A percentile compares a stretch with the other conserved stretches of the same genome.
phyloP scores from a whole-genome alignment of 768 basidiomycete species.

The Kwoniella botswanensis region DNA sequence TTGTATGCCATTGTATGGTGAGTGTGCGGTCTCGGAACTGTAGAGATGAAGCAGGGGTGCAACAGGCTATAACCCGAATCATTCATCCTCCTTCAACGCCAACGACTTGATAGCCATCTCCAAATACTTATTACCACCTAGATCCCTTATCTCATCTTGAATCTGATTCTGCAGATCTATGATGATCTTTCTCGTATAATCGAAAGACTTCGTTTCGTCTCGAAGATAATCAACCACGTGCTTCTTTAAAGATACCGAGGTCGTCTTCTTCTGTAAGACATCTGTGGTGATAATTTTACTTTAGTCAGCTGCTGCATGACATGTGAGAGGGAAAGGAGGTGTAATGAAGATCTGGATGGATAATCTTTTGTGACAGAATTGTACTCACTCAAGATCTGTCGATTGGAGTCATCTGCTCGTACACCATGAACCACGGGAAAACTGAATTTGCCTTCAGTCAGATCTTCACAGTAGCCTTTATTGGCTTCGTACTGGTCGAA shows the following conservation, averaged over 20 bases:
- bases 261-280: constrained; percentile 85
- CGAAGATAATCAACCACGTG: constrained; percentile 81
- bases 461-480: constrained; percentile 81
- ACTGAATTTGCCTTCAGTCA: constrained; percentile 96
- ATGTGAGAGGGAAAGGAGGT: constrained; percentile 7
- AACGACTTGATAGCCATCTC: constrained; percentile 32
- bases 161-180: constrained; percentile 71
- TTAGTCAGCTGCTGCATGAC: too few relatives aligned
- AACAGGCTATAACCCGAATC: too few relatives aligned
- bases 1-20: too few relatives aligned
- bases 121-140: constrained; percentile 77
- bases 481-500: constrained; percentile 71
- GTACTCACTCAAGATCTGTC: constrained; percentile 78
- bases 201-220: constrained; percentile 79
- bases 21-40: too few relatives aligned
- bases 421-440: constrained; percentile 93
- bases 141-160: constrained; percentile 67
- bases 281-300: constrained; percentile 61
- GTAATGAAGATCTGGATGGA: not conserved
- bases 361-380: not conserved
- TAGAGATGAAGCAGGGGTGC: too few relatives aligned
- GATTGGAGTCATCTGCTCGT: constrained; percentile 74
- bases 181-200: constrained; percentile 78
- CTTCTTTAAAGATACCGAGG: constrained; percentile 76
- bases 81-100: constrained; percentile 12